Base-by-base conservation (phyloP, 2,329 filamentous ascomycete genomes). In the Gnomoniopsis sp. region DNA sequence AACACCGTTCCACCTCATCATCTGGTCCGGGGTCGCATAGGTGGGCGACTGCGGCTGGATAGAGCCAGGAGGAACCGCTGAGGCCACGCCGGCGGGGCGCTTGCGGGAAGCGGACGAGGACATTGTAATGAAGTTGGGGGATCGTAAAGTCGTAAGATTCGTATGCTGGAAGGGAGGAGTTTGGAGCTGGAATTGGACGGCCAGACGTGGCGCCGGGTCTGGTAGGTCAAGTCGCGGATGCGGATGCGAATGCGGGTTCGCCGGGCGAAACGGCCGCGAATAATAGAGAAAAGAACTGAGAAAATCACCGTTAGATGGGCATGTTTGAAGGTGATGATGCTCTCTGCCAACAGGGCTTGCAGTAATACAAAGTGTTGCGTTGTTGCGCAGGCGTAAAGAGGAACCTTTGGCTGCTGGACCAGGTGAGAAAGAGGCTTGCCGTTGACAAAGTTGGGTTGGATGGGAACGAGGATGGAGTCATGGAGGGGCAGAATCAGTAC, bases 21-120 rank as follows among this genome's bases (percentile, higher is more conserved):
- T 73, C 68, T 78, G 76, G 61, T 78, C 82, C 63, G 75, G 70
- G 62, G 79, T 71, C 50, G 78, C 79, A 58, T 81, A 78, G 43
- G 75, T 70, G 62, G 76, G 76, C 58, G 82, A 81, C 68, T 82
- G 74, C 64, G 77, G 77, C 43, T 78, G 77, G 52, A 78, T 69
- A 36, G 85, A 83, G 22, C 82, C 75, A 64, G 83, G 75, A n/a
- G 90, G 88, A 30, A 59, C 17, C 12, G 59, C 53, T 41, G 85
- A 81, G 62, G 87, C 77, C 38, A 7, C 19, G 70, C 88, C 89
- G 49, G 90, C 89, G 65, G 88, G 79, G 71, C 90, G 83, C 78
- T 95, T 95, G 73, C 89, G 76, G 21, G 81, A 71, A 63, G 83
- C 83, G 49, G 76, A 73, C 38, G 58, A 56, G 34, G 74, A 68